Base-by-base conservation (phyloP, 2,329 filamentous ascomycete species). In the Didymella sp. region DNA sequence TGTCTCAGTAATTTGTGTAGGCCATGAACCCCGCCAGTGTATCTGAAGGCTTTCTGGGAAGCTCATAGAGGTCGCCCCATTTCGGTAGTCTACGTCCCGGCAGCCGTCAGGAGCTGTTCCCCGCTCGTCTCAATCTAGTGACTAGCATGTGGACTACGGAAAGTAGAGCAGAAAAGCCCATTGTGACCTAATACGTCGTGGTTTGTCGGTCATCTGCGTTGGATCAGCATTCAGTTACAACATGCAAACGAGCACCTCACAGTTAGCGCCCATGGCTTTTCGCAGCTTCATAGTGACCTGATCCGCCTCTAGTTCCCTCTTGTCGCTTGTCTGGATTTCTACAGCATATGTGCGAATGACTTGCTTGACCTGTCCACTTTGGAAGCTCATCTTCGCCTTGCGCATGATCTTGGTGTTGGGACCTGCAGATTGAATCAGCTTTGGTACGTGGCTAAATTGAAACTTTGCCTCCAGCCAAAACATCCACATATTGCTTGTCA, bases 231-330 rank as follows among this genome's bases (percentile, higher is more conserved):
- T 22, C 13, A 33, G 22, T 19, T 45, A 38, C 31, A 17, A 69
- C 2, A 15, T n/a, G n/a, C 19, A 13, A 21, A 24, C 6, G 33
- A 13, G 7, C 12, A 21, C 30, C 71, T 89, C 87, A 81, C 89
- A 90, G 75, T 90, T 88, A 15, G 87, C 87, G 28, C 88, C 88
- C 52, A 88, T 88, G 4, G 84, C 87, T 78, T 85, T 87, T 73
- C 87, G 79, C 76, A 89, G 75, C 69, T 83, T 77, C 58, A 81
- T 73, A 15, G 89, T 85, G 48, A 90, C 82, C 19, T 87, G 85
- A 60, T 79, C 77, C 76, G 87, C 85, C 17, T 84, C 82, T 52
- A 90, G 73, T 69, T 90, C 88, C 25, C 76, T 75, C 74, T 78
- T 81, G 66, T 88, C 85, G 58, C 80, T 78, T 2, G 86, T 85